Evolutionary conservation across 768 basidiomycete genomes (phyloP).

Genomic region (Amanita phalloides): DNA sequence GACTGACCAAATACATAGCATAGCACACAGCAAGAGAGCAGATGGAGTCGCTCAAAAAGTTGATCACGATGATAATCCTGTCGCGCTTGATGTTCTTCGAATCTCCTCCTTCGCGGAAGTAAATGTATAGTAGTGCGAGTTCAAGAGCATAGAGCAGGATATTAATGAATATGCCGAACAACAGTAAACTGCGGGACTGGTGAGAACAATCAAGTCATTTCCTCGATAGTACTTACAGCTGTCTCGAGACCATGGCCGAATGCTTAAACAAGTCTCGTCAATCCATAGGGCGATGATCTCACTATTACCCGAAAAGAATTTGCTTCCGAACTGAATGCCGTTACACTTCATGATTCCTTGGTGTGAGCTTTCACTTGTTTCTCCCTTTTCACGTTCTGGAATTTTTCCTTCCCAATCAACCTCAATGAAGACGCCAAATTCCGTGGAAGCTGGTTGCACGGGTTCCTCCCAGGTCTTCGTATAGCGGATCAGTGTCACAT

Average conservation of each 20-base stretch:
- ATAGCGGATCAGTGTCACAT: too few relatives aligned
- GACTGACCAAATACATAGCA: constrained; percentile 1
- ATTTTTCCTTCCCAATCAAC: neutral
- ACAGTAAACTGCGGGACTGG: neutral
- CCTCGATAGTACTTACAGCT: neutral
- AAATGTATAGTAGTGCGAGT: neutral
- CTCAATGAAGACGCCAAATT: too few relatives aligned
- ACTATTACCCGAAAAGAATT: neutral
- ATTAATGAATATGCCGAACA: neutral
- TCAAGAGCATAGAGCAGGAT: constrained; percentile 1
- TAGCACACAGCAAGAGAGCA: neutral
- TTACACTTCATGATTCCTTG: neutral
- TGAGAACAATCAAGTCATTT: neutral
- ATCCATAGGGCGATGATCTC: neutral
- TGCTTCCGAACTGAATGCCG: neutral
- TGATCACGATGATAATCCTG: neutral
- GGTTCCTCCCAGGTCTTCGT: too few relatives aligned
- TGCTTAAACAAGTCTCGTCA: neutral
- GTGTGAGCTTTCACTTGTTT: neutral
- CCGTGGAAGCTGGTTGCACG: too few relatives aligned
- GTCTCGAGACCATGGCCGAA: neutral
- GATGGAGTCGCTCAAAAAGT: neutral
- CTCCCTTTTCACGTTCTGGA: neutral
- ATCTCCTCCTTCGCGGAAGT: neutral
- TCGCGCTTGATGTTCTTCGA: neutral